Conservation (phyloP, 768 basidiomycete genomes). For the Lentinula edodes region DNA sequence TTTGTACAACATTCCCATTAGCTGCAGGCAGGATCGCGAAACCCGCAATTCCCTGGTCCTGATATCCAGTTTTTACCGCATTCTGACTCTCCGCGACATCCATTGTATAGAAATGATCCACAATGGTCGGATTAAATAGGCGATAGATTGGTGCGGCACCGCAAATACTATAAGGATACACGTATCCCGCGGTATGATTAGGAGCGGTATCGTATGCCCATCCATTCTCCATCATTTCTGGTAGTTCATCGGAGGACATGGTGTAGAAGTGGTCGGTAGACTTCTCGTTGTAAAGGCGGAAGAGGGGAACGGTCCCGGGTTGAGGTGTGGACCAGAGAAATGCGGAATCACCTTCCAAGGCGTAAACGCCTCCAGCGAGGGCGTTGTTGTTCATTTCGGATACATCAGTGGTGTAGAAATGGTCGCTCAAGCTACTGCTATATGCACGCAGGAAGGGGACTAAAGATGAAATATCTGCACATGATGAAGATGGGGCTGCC, state of each 20-base stretch:
- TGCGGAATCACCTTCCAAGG: not conserved
- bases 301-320: not conserved
- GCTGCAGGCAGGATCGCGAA: not conserved
- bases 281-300: not conserved
- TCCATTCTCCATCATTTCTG: not conserved
- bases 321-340: not conserved
- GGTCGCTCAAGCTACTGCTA: not conserved
- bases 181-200: slow-evolving; percentile 1
- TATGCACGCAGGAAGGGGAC: not conserved
- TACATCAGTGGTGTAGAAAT: not conserved
- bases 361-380: not conserved
- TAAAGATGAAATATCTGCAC: not conserved
- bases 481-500: not conserved
- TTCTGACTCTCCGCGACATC: not conserved
- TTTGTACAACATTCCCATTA: not conserved
- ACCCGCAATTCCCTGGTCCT: not conserved
- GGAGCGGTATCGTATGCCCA: not conserved
- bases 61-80: not conserved
- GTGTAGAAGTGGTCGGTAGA: not conserved
- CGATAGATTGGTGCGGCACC: not conserved
- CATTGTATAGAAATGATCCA: slow-evolving; percentile 3
- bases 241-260: not conserved
- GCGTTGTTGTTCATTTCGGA: not conserved
- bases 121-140: not conserved
- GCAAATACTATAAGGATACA: not conserved